These are phyloP conservation scores for Suillus clintonianus DNA, from an alignment of 768 basidiomycete genomes.

Conservation along the genomic window DNA sequence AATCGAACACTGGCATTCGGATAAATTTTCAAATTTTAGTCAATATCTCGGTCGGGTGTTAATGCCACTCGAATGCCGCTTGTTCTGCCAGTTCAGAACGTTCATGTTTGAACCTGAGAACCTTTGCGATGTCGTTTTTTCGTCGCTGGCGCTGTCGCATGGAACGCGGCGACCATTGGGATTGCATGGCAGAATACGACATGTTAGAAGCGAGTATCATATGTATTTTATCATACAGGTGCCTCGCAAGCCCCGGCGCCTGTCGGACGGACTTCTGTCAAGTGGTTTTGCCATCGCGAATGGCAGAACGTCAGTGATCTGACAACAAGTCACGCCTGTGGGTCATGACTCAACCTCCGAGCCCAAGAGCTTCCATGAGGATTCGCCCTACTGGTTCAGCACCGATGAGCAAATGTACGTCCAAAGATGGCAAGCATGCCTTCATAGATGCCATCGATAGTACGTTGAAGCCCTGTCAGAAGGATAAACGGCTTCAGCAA, in stretches of 20 bases:
- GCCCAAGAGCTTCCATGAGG: not conserved
- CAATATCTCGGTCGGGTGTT: no score
- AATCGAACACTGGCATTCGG: no score
- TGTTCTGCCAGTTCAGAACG: no score
- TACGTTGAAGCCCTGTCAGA: not conserved
- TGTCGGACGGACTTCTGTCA: not conserved
- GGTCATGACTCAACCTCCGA: not conserved
- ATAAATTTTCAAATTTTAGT: no score
- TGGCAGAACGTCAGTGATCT: not conserved
- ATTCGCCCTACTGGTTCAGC: not conserved
- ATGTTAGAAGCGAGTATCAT: no score
- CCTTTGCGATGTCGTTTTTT: no score
- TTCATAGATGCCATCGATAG: not conserved
- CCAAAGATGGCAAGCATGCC: not conserved
- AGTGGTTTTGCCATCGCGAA: not conserved
- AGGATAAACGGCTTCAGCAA: not conserved
- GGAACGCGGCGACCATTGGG: no score
- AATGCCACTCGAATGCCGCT: no score
- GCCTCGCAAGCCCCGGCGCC: not conserved
- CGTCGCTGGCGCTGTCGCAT: no score
- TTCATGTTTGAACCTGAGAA: no score
- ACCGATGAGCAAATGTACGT: not conserved
- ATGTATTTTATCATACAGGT: no score
- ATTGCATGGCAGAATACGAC: no score
- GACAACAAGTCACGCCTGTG: not conserved